These are phyloP conservation scores for Malbranchea zuffiana DNA, from an alignment of 2,329 filamentous ascomycete species.

Conservation along the genomic window DNA sequence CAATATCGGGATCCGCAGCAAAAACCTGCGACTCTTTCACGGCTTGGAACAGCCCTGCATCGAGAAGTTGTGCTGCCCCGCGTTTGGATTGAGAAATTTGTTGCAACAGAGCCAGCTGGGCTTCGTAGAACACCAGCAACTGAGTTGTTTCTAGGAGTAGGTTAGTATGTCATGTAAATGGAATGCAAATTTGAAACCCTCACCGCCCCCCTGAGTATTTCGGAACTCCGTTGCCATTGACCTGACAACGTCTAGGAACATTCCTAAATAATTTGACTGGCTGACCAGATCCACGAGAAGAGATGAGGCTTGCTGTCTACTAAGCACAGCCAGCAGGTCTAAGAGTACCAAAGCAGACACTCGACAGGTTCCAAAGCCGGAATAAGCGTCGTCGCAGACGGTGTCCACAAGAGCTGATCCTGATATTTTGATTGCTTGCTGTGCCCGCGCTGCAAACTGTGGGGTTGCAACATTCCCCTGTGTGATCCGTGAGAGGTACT, in stretches of 20 bases:
- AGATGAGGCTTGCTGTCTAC: constrained; percentile 58
- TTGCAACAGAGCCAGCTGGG: constrained; percentile 70
- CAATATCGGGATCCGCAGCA: constrained; percentile 80
- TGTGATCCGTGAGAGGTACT: constrained; percentile 55
- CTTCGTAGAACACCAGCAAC: constrained; percentile 53
- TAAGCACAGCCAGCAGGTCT: constrained; percentile 62
- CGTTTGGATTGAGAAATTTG: constrained; percentile 70
- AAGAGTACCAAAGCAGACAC: constrained; percentile 80
- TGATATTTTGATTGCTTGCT: constrained; percentile 63
- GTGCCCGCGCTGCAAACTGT: constrained; percentile 30
- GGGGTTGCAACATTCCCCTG: constrained; percentile 19
- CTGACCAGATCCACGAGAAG: constrained; percentile 70
- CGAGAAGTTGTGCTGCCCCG: constrained; percentile 80
- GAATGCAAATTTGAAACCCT: constrained; percentile 21
- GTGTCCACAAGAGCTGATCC: constrained; percentile 75
- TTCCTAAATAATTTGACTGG: constrained; percentile 78
- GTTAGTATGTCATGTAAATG: background rate
- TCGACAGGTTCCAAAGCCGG: constrained; percentile 69
- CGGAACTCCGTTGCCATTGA: constrained; percentile 63
- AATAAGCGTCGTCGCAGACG: constrained; percentile 85
- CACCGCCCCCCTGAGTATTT: constrained; percentile 47
- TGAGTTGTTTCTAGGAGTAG: constrained; percentile 40
- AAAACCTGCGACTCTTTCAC: constrained; percentile 78
- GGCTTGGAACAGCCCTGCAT: constrained; percentile 74
- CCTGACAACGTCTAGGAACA: constrained; percentile 79